phyloP scores from a whole-genome alignment of 257 asterid genomes.

The Solanum virginianum region DNA sequence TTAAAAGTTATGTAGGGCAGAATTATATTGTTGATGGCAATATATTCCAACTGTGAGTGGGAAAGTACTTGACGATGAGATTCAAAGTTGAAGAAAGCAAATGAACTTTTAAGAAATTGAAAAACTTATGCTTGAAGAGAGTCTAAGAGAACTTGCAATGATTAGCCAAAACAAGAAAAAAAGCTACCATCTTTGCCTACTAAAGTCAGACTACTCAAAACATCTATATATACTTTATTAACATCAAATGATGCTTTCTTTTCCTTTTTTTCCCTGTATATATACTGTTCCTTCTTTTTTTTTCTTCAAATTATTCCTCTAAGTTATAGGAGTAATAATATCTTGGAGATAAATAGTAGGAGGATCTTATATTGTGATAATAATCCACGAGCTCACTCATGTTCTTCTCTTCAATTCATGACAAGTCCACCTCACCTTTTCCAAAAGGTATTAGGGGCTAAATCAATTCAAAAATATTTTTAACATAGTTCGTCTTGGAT shows the following conservation, averaged over 20 bases:
- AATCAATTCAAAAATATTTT: neutral
- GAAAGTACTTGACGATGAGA: slow-evolving; percentile 6
- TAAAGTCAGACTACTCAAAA: slow-evolving; percentile 8
- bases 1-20: neutral
- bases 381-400: neutral
- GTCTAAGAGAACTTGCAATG: slow-evolving; percentile 5
- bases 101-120: slow-evolving; percentile 1
- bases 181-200: neutral
- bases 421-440: neutral
- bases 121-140: slow-evolving; percentile 27
- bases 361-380: neutral
- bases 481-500: neutral
- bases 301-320: neutral
- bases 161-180: slow-evolving; percentile 17
- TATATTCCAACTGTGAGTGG: neutral
- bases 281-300: neutral
- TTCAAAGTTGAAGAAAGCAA: slow-evolving; percentile 10
- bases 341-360: neutral
- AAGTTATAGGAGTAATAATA: neutral
- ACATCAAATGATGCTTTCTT: slow-evolving; percentile 13
- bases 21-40: neutral
- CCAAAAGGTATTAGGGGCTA: neutral
- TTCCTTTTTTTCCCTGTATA: neutral
- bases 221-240: neutral
- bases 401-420: neutral